Evolutionary conservation across 1,284 basidiomycete genomes (phyloP).

Genomic region (Wallemia ichthyophaga): DNA sequence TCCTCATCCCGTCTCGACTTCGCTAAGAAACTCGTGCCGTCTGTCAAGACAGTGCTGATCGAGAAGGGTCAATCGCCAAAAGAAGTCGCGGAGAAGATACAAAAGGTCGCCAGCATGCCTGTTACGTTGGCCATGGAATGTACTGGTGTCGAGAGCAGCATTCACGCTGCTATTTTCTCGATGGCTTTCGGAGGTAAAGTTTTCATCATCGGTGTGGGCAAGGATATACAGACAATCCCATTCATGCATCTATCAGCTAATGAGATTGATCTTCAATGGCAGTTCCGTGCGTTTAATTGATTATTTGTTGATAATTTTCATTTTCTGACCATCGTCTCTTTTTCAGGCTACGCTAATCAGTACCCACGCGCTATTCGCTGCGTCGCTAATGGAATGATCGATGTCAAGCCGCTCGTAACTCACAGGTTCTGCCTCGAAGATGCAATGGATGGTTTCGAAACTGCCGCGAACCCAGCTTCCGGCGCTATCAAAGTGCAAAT

Average conservation of each 20-base stretch:
- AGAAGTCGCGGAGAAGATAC: slow-evolving; percentile 13
- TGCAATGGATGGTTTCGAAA: slow-evolving; percentile 48
- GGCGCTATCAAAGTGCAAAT: slow-evolving; percentile 27
- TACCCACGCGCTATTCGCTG: slow-evolving; percentile 60
- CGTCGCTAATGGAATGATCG: slow-evolving; percentile 41
- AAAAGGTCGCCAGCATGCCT: slow-evolving; percentile 12
- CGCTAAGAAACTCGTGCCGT: slow-evolving; percentile 20
- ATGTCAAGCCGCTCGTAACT: slow-evolving; percentile 65
- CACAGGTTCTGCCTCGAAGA: slow-evolving; percentile 46
- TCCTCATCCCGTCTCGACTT: slow-evolving; percentile 21
- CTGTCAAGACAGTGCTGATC: slow-evolving; percentile 18
- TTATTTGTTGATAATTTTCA: no score
- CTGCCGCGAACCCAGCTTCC: slow-evolving; percentile 37
- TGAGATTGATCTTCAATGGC: slow-evolving; percentile 24
- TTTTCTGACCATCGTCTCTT: no score
- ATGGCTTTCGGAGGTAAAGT: slow-evolving; percentile 20
- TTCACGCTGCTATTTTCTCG: slow-evolving; percentile 40
- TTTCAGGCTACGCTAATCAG: slow-evolving; percentile 19
- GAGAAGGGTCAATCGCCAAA: slow-evolving; percentile 11
- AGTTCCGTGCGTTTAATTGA: no score
- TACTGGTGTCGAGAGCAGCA: slow-evolving; percentile 61
- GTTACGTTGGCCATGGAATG: slow-evolving; percentile 36
- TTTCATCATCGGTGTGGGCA: slow-evolving; percentile 24
- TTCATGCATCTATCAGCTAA: slow-evolving; percentile 22
- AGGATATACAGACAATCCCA: slow-evolving; percentile 15